phyloP scores from a whole-genome alignment of 441 rosid genomes.

The Adansonia rubrostipa region DNA sequence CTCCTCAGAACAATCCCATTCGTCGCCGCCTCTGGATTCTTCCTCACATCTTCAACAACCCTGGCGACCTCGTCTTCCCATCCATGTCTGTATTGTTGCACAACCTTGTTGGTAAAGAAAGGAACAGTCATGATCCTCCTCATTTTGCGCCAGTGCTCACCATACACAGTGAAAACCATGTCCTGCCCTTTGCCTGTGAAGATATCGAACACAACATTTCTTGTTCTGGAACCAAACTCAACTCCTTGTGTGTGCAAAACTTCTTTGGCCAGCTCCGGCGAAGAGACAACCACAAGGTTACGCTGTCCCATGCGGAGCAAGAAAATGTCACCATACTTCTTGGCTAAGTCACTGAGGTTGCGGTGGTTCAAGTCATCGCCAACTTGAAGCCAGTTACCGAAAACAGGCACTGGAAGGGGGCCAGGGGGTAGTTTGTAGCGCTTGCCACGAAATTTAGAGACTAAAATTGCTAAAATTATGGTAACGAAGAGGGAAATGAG shows the following conservation, averaged over 20 bases:
- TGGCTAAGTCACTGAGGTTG: constrained; percentile 73
- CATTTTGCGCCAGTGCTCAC: constrained; percentile 98
- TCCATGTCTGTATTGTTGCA: constrained; percentile 71
- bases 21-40: constrained; percentile 67
- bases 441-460: constrained; percentile 84
- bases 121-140: constrained; percentile 96
- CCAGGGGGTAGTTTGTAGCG: constrained; percentile 86
- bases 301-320: constrained; percentile 94
- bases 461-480: constrained; percentile 53
- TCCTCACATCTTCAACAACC: constrained; percentile 81
- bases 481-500: constrained; percentile 74
- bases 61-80: constrained; percentile 81
- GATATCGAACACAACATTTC: constrained; percentile 92
- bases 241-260: constrained; percentile 92
- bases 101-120: constrained; percentile 91
- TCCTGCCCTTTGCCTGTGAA: constrained; percentile 97
- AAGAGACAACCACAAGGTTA: constrained; percentile 86
- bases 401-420: constrained; percentile 77
- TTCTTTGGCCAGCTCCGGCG: constrained; percentile 80
- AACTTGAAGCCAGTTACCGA: constrained; percentile 98
- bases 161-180: constrained; percentile 97
- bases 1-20: constrained; percentile 69
- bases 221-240: constrained; percentile 89
- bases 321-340: constrained; percentile 70
- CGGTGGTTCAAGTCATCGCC: constrained; percentile 96